Evolutionary conservation across 371 early-diverging fungal genomes (phyloP).

Genomic region (Dichotomocladium elegans): DNA sequence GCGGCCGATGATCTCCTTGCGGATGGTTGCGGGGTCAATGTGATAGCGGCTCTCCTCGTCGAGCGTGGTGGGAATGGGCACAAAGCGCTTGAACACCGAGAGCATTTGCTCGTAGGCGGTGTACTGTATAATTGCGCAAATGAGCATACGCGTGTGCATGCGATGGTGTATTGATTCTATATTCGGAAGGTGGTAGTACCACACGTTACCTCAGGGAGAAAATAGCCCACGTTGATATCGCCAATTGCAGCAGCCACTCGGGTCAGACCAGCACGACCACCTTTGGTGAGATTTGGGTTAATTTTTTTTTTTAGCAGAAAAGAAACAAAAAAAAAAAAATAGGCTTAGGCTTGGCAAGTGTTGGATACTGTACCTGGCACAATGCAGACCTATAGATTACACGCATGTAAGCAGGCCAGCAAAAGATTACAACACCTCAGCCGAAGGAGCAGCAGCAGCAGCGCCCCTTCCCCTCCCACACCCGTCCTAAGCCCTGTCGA

Average conservation of each 20-base stretch:
- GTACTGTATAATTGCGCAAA: constrained; percentile 14
- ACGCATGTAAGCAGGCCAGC: not conserved
- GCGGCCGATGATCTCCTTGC: constrained; percentile 37
- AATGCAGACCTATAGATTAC: constrained; percentile 32
- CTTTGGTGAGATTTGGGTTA: too few species aligned
- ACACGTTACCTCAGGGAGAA: constrained; percentile 41
- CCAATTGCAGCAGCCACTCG: constrained; percentile 48
- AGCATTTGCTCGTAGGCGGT: constrained; percentile 48
- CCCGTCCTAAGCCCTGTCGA: not conserved
- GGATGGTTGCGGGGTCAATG: constrained; percentile 35
- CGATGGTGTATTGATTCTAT: too few species aligned
- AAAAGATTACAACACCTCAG: not conserved
- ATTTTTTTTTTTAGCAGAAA: too few species aligned
- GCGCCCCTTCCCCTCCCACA: too few species aligned
- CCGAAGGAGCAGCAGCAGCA: too few species aligned
- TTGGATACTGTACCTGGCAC: too few species aligned
- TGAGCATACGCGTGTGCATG: not conserved
- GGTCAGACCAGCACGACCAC: constrained; percentile 52
- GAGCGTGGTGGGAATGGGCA: constrained; percentile 48
- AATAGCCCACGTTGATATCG: constrained; percentile 50
- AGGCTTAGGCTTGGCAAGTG: too few species aligned
- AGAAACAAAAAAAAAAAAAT: too few species aligned
- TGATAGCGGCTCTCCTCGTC: constrained; percentile 38
- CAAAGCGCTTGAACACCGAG: constrained; percentile 47
- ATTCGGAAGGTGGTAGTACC: too few species aligned